These are phyloP conservation scores for Adansonia madagascariensis DNA, from an alignment of 441 rosid genomes.

Conservation along the genomic window DNA sequence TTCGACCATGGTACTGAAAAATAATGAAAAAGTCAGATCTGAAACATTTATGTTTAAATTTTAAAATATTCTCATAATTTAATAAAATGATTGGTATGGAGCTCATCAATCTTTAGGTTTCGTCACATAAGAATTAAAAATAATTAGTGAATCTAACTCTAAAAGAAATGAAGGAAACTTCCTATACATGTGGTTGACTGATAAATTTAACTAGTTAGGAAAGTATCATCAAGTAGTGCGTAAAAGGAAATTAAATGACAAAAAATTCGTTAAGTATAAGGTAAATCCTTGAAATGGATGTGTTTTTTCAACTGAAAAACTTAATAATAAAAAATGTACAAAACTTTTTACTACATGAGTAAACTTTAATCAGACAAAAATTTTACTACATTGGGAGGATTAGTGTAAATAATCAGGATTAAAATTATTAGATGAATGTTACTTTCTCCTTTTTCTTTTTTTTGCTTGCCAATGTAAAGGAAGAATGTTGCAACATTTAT, in stretches of 20 bases:
- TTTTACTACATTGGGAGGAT: not conserved
- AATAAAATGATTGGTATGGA: too few species aligned
- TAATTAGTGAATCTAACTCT: too few species aligned
- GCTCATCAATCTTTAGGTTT: not conserved
- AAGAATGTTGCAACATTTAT: conserved; percentile 9
- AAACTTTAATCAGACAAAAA: not conserved
- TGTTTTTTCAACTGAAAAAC: too few species aligned
- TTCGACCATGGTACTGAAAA: too few species aligned
- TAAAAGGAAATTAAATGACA: not conserved
- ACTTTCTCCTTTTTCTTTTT: not conserved
- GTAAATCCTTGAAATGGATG: too few species aligned
- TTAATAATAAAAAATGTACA: too few species aligned
- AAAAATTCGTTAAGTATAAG: too few species aligned
- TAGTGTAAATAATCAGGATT: not conserved
- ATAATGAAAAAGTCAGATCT: too few species aligned
- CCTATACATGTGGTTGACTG: not conserved
- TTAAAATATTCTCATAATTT: too few species aligned
- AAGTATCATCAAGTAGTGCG: not conserved
- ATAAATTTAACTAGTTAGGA: too few species aligned
- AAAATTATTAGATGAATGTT: not conserved
- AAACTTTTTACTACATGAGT: too few species aligned
- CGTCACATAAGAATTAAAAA: not conserved
- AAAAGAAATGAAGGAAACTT: not conserved
- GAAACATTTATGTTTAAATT: too few species aligned
- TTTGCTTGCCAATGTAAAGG: not conserved